A percentile compares a stretch with the other conserved stretches of the same genome.
These are phyloP conservation scores for Rutstroemia sp. DNA, from an alignment of 2,329 filamentous ascomycete genomes.

Conservation along the genomic window DNA sequence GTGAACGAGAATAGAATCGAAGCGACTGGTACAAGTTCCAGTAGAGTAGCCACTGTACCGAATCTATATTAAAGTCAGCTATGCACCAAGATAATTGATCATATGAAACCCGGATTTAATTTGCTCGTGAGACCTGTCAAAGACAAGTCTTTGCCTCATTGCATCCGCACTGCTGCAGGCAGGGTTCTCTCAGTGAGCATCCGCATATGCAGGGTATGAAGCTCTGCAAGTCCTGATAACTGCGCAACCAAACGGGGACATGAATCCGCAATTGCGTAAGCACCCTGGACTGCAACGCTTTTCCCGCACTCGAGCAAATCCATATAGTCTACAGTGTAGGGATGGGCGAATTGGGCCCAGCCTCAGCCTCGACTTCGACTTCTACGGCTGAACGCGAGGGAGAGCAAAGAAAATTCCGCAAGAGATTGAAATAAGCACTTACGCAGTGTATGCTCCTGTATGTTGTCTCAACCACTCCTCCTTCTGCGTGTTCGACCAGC, in stretches of 20 bases:
- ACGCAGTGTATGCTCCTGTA: constrained; percentile 75
- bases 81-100: not conserved
- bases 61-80: constrained; percentile 50
- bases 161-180: not conserved
- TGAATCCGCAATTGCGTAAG: not conserved
- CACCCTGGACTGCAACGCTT: too few species aligned
- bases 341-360: too few species aligned
- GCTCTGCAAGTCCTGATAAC: not conserved
- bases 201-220: not conserved
- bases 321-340: too few species aligned
- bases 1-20: constrained; percentile 86
- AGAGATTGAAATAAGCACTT: constrained; percentile 28
- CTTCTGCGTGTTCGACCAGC: constrained; percentile 60
- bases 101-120: not conserved
- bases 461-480: constrained; percentile 64
- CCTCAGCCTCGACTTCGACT: not conserved
- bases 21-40: constrained; percentile 78
- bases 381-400: not conserved
- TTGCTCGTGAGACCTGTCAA: constrained; percentile 6
- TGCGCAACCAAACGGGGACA: not conserved
- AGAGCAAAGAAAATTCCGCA: not conserved
- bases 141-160: not conserved
- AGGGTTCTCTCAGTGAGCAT: not conserved
- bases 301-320: too few species aligned
- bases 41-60: constrained; percentile 62